Evolutionary conservation across 495 filamentous ascomycete species (phyloP), one percentile per base, ranked within the genome.

Genomic region (Aspergillus haitiensis): DNA sequence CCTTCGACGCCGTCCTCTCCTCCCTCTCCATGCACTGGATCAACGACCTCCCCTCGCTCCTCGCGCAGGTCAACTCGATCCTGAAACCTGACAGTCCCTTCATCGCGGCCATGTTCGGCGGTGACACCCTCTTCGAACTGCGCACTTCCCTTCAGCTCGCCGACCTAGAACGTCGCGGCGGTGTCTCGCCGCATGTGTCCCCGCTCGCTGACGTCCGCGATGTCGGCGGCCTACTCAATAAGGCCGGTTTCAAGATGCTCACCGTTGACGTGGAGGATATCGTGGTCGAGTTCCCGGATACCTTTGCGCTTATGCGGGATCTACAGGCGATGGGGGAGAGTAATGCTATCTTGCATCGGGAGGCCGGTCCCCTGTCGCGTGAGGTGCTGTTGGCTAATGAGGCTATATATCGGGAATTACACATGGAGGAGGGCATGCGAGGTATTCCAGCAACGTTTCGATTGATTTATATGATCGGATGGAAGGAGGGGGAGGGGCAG

Each of bases 231-330:
- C 75, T 99, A 59, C 70, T 99, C 61, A 88, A 87, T 63, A 85
- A 84, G 58, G 92, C 93, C 1, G 92, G 94, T 33, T 98, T 98
- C 75, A 92, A 90, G 76, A 86, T 99, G 82, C 78, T 97, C 59
- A 99, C 95, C 11, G 91, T 99, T 0, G 95, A 99, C 66, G 89
- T 98, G 18, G 95, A 98, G 73, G 95, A 99, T 70, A 92, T 99
- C 49, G 82, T 97, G 35, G 90, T 99, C 10, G 92, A 96, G 69
- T 99, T 90, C 69, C 95, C 95, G n/a, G 84, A 93, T 75, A 87
- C 84, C 0, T 96, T 96, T 75, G 86, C 90, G 21, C 78, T 99
- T 57, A 96, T 98, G 92, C 74, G 82, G 67, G 95, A 99, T 72
- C 71, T 99, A 59, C 92, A 97, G 72, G 86, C 89, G 8, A 98